phyloP scores from a whole-genome alignment of 1,284 basidiomycete species.

The Irpex sp. region DNA sequence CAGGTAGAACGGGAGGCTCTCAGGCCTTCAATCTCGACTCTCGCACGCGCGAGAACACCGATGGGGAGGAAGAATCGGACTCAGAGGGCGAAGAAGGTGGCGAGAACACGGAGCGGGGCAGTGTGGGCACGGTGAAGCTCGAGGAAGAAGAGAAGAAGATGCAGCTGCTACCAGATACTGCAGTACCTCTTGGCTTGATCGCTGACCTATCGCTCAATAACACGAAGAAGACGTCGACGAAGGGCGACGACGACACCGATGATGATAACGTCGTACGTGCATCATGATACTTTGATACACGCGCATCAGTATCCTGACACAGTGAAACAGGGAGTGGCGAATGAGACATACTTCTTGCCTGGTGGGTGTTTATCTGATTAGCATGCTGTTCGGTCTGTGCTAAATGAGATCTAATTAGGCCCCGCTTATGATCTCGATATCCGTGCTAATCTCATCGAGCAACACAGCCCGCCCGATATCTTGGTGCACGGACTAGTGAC shows the following conservation, averaged over 20 bases:
- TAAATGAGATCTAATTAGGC: conserved; percentile 32
- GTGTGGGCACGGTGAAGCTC: conserved; percentile 15
- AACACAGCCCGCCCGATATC: conserved; percentile 79
- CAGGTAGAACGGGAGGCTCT: conserved; percentile 23
- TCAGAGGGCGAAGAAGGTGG: conserved; percentile 19
- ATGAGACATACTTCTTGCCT: conserved; percentile 78
- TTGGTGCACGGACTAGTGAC: conserved; percentile 78
- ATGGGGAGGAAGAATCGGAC: conserved; percentile 20
- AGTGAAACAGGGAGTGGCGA: conserved; percentile 61
- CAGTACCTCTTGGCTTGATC: conserved; percentile 70
- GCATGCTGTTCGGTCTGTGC: neutral
- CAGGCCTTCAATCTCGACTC: conserved; percentile 41
- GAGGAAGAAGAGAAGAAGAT: conserved; percentile 37
- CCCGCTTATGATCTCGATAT: conserved; percentile 66
- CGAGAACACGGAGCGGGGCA: conserved; percentile 26
- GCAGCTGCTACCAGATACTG: conserved; percentile 56
- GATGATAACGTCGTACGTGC: conserved; percentile 63
- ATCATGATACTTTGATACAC: too few relatives aligned
- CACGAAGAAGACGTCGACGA: conserved; percentile 24
- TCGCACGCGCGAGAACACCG: conserved; percentile 23
- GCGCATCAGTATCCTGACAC: neutral
- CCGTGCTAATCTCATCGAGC: conserved; percentile 73
- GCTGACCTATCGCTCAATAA: conserved; percentile 66
- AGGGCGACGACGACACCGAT: conserved; percentile 40
- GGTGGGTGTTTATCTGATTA: conserved; percentile 40